Evolutionary conservation across 306 rosid genomes (phyloP).

Genomic region (Fragaria nilgerrensis): DNA sequence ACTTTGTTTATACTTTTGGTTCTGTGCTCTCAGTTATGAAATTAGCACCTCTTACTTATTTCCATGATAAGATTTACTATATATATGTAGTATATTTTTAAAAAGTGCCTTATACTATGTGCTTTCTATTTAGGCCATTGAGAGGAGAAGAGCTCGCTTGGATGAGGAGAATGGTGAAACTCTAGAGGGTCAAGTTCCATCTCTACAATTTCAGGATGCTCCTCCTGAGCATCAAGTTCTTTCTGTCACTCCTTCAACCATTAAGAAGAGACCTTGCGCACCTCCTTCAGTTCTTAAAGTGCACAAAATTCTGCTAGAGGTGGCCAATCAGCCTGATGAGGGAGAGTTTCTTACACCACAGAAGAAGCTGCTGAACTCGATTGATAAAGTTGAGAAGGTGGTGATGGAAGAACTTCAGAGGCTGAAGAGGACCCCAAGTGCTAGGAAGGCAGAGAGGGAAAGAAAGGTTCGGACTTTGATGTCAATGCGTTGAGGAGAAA

Average conservation of each 20-base stretch:
- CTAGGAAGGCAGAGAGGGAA: constrained; percentile 74
- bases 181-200: constrained; percentile 25
- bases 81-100: background rate
- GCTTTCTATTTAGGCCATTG: constrained; percentile 51
- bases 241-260: constrained; percentile 29
- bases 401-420: constrained; percentile 66
- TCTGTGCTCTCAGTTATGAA: no score
- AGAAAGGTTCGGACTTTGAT: constrained; percentile 59
- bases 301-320: constrained; percentile 41
- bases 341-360: constrained; percentile 61
- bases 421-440: constrained; percentile 60
- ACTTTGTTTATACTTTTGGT: no score
- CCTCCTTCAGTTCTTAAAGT: constrained; percentile 36
- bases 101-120: background rate
- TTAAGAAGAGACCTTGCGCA: constrained; percentile 13
- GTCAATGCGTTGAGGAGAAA: constrained; percentile 76
- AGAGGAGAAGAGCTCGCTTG: constrained; percentile 62
- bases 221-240: constrained; percentile 29
- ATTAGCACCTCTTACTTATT: no score
- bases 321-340: constrained; percentile 33
- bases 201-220: constrained; percentile 27
- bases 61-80: no score
- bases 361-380: constrained; percentile 68
- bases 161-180: constrained; percentile 43
- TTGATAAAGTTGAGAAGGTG: constrained; percentile 62